A percentile compares a stretch with the other conserved stretches of the same genome.
Evolutionary conservation across 768 basidiomycete genomes (phyloP).

Genomic region (Strobilomyces confusus): DNA sequence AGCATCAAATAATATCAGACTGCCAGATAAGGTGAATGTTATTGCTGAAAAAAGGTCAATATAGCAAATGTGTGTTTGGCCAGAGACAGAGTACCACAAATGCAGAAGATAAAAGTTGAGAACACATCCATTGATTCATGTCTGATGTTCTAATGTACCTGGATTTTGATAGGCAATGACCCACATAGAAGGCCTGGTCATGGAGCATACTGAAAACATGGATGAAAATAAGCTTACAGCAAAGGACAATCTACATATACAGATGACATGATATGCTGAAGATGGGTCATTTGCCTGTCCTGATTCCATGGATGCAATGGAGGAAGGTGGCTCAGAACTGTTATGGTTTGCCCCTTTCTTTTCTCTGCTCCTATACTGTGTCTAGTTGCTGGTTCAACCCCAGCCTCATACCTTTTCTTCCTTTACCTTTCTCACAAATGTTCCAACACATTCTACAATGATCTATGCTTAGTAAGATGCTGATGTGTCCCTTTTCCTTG

Average conservation of each 20-base stretch:
- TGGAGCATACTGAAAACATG: background rate
- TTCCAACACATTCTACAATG: no score
- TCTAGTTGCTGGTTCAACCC: no score
- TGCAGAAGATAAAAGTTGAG: background rate
- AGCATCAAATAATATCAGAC: background rate
- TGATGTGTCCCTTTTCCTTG: no score
- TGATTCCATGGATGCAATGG: background rate
- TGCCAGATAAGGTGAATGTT: no score
- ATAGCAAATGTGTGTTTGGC: no score
- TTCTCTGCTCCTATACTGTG: no score
- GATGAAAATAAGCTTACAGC: background rate
- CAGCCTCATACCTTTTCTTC: no score
- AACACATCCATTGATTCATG: background rate
- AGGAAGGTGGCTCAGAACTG: background rate
- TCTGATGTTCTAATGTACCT: background rate
- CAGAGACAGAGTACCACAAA: no score
- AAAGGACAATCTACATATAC: background rate
- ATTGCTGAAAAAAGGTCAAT: no score
- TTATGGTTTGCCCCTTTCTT: no score
- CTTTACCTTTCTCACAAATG: no score
- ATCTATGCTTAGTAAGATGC: no score
- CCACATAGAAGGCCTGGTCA: background rate
- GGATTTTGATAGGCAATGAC: background rate
- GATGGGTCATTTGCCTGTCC: background rate
- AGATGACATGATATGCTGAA: background rate